These are phyloP conservation scores for Knoxia roxburghii DNA, from an alignment of 257 asterid species.

Conservation along the genomic window DNA sequence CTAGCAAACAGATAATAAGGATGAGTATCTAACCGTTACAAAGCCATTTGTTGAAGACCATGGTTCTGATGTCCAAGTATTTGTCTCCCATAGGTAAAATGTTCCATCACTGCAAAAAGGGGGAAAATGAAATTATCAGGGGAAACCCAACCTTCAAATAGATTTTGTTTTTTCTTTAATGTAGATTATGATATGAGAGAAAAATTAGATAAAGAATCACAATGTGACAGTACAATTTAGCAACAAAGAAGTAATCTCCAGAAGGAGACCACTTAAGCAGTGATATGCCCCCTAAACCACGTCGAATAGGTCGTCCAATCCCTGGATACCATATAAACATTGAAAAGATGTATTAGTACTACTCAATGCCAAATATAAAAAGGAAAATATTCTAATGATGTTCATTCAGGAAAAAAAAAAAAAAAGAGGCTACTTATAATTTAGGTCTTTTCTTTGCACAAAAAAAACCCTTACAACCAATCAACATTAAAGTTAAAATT, in stretches of 20 bases:
- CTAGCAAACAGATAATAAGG: constrained; percentile 8
- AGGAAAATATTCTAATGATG: neutral
- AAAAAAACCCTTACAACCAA: no score
- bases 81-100: constrained; percentile 98
- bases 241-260: constrained; percentile 87
- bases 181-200: constrained; percentile 14
- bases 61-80: constrained; percentile 95
- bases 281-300: constrained; percentile 97
- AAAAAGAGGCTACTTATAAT: no score
- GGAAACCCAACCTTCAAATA: neutral
- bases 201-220: constrained; percentile 10
- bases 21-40: constrained; percentile 64
- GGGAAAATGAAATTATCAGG: constrained; percentile 3
- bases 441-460: no score
- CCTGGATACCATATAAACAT: constrained; percentile 42
- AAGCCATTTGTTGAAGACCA: constrained; percentile 90
- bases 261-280: constrained; percentile 96
- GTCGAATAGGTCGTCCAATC: constrained; percentile 81
- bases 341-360: neutral
- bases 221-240: constrained; percentile 66
- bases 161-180: neutral
- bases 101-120: constrained; percentile 77
- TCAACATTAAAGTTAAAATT: no score
- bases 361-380: neutral
- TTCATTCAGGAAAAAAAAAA: neutral